Evolutionary conservation across 495 filamentous ascomycete genomes (phyloP), one percentile per base, ranked within the genome.

Genomic region (Penicilliopsis zonata): DNA sequence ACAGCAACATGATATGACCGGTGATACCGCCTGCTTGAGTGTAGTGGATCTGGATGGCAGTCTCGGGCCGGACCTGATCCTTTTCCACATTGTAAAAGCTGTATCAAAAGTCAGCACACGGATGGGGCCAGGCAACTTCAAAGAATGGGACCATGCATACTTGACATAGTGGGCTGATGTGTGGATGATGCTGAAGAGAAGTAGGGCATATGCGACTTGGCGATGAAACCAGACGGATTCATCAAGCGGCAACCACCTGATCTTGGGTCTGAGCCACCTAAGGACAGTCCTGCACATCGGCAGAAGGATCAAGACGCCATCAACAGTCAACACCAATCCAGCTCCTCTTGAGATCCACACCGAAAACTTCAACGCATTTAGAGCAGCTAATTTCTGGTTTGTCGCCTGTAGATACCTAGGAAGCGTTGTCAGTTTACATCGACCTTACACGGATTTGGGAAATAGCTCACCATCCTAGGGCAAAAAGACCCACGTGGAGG

Each of bases 301-400:
- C 34, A 96, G 60, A 17, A 96, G 50, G 48, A 99, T 94, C 40
- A 99, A 57, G 24, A 81, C 77, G 27, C 74, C 76, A 65, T 99
- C 92, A 22, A 93, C 67, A 2, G 77, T 76, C 40, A 99, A 55
- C 2, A 71, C 72, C 17, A 99, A 57, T 31, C 85, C 90, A 17
- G 90, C 88, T 38, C 90, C 90, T 69, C 90, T 74, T 13, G 90
- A 96, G 19, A 96, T 62, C 86, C 87, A 99, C 18, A 99, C 90
- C 2, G 87, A 95, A 51, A 71, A 96, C 28, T 64, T 59, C 28
- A 99, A 69, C 1, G 59, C 74, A 57, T 99, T 99, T 18, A 99
- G 69, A 14, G 66, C 71, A 3, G 74, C 77, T 15, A 99, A 60
- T 31, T 69, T 69, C 13, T 43, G 35, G 50, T 92, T 80, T 12